Conservation (phyloP, 345 rosid species). For the Boechera stricta region DNA sequence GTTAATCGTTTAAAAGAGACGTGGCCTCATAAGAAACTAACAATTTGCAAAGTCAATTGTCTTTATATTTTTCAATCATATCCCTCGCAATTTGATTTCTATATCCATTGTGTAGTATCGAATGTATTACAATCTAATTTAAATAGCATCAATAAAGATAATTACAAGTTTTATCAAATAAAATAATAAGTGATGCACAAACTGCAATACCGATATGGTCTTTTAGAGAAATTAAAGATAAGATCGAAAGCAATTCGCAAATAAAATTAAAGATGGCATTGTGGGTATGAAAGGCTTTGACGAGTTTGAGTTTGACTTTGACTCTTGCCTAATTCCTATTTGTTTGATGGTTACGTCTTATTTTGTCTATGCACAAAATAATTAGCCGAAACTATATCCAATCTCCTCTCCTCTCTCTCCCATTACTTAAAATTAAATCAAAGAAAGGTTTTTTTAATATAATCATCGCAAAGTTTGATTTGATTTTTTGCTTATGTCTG, state of each 20-base stretch:
- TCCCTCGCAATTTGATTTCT: neutral
- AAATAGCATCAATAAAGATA: neutral
- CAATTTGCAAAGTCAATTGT: neutral
- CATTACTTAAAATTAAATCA: neutral
- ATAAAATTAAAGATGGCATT: neutral
- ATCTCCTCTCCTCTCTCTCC: slow-evolving; percentile 19
- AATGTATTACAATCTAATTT: neutral
- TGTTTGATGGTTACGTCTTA: slow-evolving; percentile 33
- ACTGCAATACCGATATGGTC: neutral
- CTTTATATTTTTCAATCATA: neutral
- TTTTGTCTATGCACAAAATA: neutral
- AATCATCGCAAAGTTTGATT: slow-evolving; percentile 12
- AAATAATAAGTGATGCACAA: neutral
- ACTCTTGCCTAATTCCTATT: slow-evolving; percentile 43
- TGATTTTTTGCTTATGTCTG: slow-evolving; percentile 32
- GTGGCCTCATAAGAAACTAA: slow-evolving; percentile 4
- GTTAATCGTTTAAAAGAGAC: neutral
- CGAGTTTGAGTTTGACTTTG: slow-evolving; percentile 43
- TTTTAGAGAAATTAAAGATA: slow-evolving; percentile 12
- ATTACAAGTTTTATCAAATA: neutral
- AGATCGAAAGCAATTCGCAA: slow-evolving; percentile 33
- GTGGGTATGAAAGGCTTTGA: slow-evolving; percentile 31
- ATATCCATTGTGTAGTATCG: neutral
- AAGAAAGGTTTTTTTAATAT: neutral
- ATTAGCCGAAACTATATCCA: slow-evolving; percentile 43